Conservation (phyloP, 257 asterid genomes). For the Plantago elongata region DNA sequence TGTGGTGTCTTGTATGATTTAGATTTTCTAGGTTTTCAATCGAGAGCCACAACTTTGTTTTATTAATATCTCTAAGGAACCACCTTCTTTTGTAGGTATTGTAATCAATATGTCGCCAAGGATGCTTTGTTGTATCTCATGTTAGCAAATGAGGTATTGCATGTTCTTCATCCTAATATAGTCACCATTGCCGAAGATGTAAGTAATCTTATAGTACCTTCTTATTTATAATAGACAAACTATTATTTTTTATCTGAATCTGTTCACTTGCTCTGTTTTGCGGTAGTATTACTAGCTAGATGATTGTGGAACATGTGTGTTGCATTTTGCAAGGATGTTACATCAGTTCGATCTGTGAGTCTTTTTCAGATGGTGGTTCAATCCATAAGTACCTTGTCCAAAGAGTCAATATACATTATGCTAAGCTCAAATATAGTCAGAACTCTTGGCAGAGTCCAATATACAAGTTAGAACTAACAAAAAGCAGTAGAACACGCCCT, state of each 20-base stretch:
- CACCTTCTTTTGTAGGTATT: slow-evolving; percentile 59
- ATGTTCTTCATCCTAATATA: slow-evolving; percentile 78
- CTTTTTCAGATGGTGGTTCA: too few relatives aligned
- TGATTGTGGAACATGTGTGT: too few relatives aligned
- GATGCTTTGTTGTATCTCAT: slow-evolving; percentile 85
- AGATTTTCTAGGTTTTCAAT: slow-evolving; percentile 6
- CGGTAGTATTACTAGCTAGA: too few relatives aligned
- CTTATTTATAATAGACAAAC: neutral
- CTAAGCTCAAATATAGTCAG: too few relatives aligned
- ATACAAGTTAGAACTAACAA: too few relatives aligned
- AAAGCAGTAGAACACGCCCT: too few relatives aligned
- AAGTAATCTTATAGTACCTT: slow-evolving; percentile 28
- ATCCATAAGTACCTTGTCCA: too few relatives aligned
- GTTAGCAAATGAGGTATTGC: slow-evolving; percentile 83
- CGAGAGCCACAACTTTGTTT: slow-evolving; percentile 4
- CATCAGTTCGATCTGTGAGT: too few relatives aligned
- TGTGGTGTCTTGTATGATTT: slow-evolving; percentile 13
- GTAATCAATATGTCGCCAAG: slow-evolving; percentile 93
- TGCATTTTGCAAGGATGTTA: too few relatives aligned
- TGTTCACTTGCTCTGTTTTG: neutral
- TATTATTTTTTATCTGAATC: neutral
- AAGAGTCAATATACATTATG: too few relatives aligned
- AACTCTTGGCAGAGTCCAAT: too few relatives aligned
- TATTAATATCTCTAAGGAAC: slow-evolving; percentile 3
- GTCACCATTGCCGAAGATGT: slow-evolving; percentile 98